Evolutionary conservation across 148 eudicot species (phyloP), one percentile per base, ranked within the genome.

Genomic region (Talinum fruticosum): DNA sequence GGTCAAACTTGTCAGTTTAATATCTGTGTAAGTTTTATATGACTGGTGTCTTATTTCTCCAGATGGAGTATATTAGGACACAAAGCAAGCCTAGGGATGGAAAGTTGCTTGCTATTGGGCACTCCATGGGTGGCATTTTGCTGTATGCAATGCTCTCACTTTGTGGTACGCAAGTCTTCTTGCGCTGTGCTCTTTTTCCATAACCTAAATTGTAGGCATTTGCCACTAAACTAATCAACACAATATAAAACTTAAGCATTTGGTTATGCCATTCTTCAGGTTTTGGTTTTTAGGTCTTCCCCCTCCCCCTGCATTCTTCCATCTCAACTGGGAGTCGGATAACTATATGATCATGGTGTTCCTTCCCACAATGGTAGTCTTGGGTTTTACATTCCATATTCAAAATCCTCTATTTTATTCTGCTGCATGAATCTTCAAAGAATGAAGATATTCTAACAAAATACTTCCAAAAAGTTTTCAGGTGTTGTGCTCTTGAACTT

Each of bases 121-220:
- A 90, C 79, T 90, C 93, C 34, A 90, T 90, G 93, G 93, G 93
- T 21, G 93, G 93, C 54, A 90, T 88, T 73, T 75, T 90, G 87
- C 84, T 90, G n/a, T 90, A 88, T 84, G 82, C 90, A 74, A 74
- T 85, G 86, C 89, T 90, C 28, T 83, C 93, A 33, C 85, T 64
- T 62, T 84, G 80, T 61, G 88, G 91, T 88, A 87, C 33, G 86
- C 13, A 14, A 37, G 35, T 38, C 18, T 47, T 35, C 41, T 53
- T 71, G 8, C 32, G 68, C 21, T 33, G 29, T 35, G 15, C 70
- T 69, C 14, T 71, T 79, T 70, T 62, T 7, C 44, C 41, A 0
- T 36, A 75, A 51, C 54, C 54, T 14, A 4, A 36, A 19, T 2
- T 57, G 4, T 73, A 23, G 36, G 28, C 7, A 29, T 45, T 71